Percentiles rank a stretch among this genome's conserved stretches.
These are phyloP conservation scores for Medicago arabica DNA, from an alignment of 306 rosid species.

Conservation along the genomic window DNA sequence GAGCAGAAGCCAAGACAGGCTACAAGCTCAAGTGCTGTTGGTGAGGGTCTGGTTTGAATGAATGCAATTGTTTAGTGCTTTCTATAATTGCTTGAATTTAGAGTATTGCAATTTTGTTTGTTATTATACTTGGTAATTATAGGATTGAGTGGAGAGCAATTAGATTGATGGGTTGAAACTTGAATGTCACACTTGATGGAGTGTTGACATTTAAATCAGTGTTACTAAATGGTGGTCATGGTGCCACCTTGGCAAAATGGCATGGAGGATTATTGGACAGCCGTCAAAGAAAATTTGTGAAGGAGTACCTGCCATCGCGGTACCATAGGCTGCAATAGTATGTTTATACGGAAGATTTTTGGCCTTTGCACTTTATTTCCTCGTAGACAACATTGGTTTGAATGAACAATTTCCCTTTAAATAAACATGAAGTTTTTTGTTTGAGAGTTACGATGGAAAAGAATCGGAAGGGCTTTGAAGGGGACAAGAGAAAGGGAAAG, in stretches of 20 bases:
- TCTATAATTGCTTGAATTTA: not conserved
- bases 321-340: no score
- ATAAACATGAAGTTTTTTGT: not conserved
- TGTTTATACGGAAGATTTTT: no score
- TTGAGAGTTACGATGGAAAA: not conserved
- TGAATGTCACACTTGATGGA: conserved; percentile 6
- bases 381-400: not conserved
- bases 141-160: not conserved
- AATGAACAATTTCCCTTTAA: not conserved
- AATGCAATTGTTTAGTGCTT: conserved; percentile 3
- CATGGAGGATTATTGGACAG: no score
- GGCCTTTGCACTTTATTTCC: no score
- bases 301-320: no score
- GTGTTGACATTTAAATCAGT: not conserved
- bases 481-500: not conserved
- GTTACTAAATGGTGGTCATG: no score
- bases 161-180: conserved; percentile 11
- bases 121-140: conserved; percentile 19
- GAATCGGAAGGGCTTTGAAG: not conserved
- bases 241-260: no score
- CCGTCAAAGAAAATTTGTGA: no score
- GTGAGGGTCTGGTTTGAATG: conserved; percentile 55
- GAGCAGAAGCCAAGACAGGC: conserved; percentile 47
- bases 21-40: conserved; percentile 46
- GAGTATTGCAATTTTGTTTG: conserved; percentile 19